Conservation (phyloP, 495 filamentous ascomycete species). For the Entonaema liquescens region DNA sequence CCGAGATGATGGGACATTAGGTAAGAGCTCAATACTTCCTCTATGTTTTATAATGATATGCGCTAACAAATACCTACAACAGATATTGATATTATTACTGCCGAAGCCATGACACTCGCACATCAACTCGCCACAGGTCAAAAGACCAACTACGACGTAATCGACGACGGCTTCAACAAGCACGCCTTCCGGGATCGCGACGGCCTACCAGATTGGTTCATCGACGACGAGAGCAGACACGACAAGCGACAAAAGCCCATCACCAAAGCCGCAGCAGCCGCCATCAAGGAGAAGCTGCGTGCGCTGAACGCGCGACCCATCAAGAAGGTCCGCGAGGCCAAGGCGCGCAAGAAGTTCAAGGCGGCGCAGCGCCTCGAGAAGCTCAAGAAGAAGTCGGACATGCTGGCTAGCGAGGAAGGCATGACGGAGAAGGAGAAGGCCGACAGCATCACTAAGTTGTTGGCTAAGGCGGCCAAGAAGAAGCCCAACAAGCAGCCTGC, state of each 20-base stretch:
- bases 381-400: conserved; percentile 90
- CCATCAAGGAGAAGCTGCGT: conserved; percentile 94
- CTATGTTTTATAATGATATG: background rate
- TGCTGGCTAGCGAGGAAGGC: conserved; percentile 85
- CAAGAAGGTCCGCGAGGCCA: conserved; percentile 98
- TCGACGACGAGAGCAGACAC: conserved; percentile 89
- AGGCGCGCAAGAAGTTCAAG: conserved; percentile 96
- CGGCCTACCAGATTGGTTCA: conserved; percentile 96
- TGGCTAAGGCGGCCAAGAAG: conserved; percentile 84
- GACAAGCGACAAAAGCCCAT: conserved; percentile 86
- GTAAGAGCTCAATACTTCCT: conserved; percentile 55
- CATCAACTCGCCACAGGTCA: conserved; percentile 89
- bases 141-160: conserved; percentile 75
- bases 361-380: conserved; percentile 90
- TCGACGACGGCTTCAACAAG: conserved; percentile 94
- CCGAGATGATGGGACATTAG: conserved; percentile 70
- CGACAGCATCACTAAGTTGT: conserved; percentile 78
- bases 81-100: conserved; percentile 98
- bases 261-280: conserved; percentile 84
- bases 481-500: conserved; percentile 77
- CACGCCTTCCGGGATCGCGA: conserved; percentile 89
- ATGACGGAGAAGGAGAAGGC: conserved; percentile 97
- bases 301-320: conserved; percentile 96
- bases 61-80: conserved; percentile 49
- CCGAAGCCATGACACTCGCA: conserved; percentile 98